Base-by-base conservation (phyloP, 1,284 basidiomycete species). In the Sporisorium graminicola region DNA sequence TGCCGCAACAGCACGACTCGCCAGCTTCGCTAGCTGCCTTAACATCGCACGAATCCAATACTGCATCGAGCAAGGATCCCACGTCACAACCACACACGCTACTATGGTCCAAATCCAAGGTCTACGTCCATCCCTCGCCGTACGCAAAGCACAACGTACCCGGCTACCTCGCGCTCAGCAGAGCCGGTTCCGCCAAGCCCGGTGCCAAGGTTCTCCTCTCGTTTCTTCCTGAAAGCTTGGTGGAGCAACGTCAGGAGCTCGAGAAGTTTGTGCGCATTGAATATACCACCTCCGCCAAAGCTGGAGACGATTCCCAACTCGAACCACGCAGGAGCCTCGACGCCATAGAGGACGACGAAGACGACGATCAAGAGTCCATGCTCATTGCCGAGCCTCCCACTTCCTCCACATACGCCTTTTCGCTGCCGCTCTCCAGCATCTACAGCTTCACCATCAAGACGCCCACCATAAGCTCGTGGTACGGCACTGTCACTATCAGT, bases 101-200 rank as follows among this genome's bases (percentile, higher is more conserved):
- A 0, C 69, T 77, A n/a, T 77, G 70, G 69, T 73, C 70, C 52
- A 77, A 77, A 31, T 77, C 71, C 49, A 77, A 77, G 31, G 82
- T 80, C 29, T 78, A 79, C 42, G 65, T 81, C 18, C 94, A 98
- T 82, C 95, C 96, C 0, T 96, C 94, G 0, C 91, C 93, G 2
- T 95, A 95, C 84, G 89, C 92, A 3, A 90, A 92, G 79, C 95
- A 98, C 87, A 97, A 98, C 86, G 93, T 98, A 31, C 90, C 94
- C 5, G 96, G 96, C 4, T 97, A 95, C 85, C 71, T 82, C 33
- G 76, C 80, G 13, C 72, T 81, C 47, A 64, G 68, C 5, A 55
- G 67, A 18, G 58, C 65, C 27, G 68, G 72, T 1, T 56, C 68
- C 0, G 31, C 60, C 20, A 49, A 27, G 2, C 70, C 74, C 14